Evolutionary conservation across 352 stramenopile genomes (phyloP).

Genomic region (Globisporangium carolinianum): DNA sequence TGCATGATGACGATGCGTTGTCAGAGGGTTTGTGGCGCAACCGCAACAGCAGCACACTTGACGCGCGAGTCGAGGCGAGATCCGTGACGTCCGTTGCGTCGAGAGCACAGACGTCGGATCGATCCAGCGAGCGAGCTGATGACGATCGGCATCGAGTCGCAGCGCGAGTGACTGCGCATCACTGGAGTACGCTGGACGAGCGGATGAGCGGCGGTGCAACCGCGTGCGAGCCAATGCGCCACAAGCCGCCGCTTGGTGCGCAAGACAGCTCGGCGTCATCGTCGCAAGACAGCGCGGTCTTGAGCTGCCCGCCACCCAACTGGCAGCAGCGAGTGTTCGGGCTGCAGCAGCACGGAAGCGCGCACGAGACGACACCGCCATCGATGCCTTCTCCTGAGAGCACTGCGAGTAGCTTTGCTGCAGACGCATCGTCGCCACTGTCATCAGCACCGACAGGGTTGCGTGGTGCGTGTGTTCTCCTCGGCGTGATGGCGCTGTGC

Average conservation of each 20-base stretch:
- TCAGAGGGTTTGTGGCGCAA: neutral
- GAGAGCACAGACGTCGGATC: neutral
- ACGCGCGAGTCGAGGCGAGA: neutral
- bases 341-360: conserved; percentile 5
- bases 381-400: neutral
- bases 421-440: neutral
- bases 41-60: neutral
- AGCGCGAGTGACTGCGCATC: too few species aligned
- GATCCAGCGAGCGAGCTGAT: too few species aligned
- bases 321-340: conserved; percentile 33
- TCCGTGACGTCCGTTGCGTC: neutral
- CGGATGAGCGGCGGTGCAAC: too few species aligned
- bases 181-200: too few species aligned
- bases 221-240: too few species aligned
- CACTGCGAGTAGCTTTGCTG: neutral
- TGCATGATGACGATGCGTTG: too few species aligned
- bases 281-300: conserved; percentile 31
- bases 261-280: conserved; percentile 9
- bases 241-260: too few species aligned
- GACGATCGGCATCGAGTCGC: too few species aligned
- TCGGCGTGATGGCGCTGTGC: neutral
- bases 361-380: neutral
- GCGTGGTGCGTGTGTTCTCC: neutral
- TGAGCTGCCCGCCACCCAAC: conserved; percentile 25
- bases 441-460: neutral